A percentile compares a stretch with the other conserved stretches of the same genome.
Conservation (phyloP, 2,329 filamentous ascomycete species). For the Trichoderma sp. region DNA sequence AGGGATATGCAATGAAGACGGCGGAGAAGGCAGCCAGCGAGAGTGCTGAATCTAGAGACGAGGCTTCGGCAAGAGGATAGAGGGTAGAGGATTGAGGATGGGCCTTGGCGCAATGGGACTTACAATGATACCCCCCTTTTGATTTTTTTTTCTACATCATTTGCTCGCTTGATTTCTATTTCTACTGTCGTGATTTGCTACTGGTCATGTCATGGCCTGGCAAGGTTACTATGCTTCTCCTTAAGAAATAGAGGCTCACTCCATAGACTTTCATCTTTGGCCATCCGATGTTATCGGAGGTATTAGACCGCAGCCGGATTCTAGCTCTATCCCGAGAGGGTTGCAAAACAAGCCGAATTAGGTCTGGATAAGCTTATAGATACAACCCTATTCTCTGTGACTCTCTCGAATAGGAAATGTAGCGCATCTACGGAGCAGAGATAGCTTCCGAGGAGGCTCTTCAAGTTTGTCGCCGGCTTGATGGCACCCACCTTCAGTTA, state of each 20-base stretch:
- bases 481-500: constrained; percentile 7
- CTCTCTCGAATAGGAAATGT: constrained; percentile 5
- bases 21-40: constrained; percentile 37
- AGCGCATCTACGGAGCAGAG: not conserved
- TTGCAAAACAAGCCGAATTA: not conserved
- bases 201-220: not conserved
- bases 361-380: not conserved
- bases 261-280: not conserved
- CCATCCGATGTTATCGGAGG: not conserved
- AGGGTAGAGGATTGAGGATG: not conserved
- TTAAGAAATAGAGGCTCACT: not conserved
- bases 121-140: constrained; percentile 21
- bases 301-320: not conserved
- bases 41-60: constrained; percentile 24
- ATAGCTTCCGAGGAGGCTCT: not conserved
- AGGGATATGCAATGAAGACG: constrained; percentile 57
- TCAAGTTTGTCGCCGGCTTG: not conserved
- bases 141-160: not conserved
- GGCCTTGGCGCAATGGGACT: not conserved
- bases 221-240: not conserved
- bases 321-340: not conserved
- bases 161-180: not conserved
- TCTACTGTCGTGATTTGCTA: not conserved
- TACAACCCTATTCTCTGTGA: not conserved
- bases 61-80: constrained; percentile 11